Percentiles rank a stretch among this genome's conserved stretches.
Conservation (phyloP, 2,329 filamentous ascomycete species). For the Penicillium sp. region DNA sequence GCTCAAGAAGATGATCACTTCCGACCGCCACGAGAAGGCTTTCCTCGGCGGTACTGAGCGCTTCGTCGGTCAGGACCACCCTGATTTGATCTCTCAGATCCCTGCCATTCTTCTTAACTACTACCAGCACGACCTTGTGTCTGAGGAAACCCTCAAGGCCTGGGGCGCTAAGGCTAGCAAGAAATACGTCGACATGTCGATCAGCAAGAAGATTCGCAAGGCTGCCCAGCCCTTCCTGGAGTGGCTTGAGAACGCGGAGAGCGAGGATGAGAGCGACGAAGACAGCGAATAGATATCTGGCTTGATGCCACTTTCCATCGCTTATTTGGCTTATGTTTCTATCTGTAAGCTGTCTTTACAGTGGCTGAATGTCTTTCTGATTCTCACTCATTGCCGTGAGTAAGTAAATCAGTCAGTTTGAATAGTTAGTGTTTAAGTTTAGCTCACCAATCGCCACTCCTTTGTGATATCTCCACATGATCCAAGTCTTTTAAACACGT, state of each 20-base stretch:
- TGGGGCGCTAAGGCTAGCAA: constrained; percentile 97
- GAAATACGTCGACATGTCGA: constrained; percentile 90
- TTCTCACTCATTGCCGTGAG: background rate
- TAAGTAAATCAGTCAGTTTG: background rate
- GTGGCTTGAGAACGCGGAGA: constrained; percentile 87
- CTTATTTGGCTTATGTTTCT: constrained; percentile 1
- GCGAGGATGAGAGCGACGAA: constrained; percentile 63
- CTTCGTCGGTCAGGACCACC: constrained; percentile 78
- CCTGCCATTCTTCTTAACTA: constrained; percentile 85
- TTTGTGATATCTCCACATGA: constrained; percentile 5
- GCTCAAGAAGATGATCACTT: constrained; percentile 89
- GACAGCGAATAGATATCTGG: constrained; percentile 50
- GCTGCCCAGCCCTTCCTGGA: constrained; percentile 89
- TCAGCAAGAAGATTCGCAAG: constrained; percentile 94
- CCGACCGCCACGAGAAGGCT: constrained; percentile 92
- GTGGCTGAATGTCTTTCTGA: background rate
- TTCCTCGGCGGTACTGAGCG: constrained; percentile 94
- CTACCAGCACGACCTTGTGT: constrained; percentile 87
- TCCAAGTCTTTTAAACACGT: background rate
- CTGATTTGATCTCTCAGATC: constrained; percentile 74
- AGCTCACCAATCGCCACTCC: constrained; percentile 23
- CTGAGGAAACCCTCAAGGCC: constrained; percentile 81
- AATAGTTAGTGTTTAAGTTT: constrained; percentile 6
- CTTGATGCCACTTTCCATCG: background rate
- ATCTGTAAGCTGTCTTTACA: background rate